These are phyloP conservation scores for Monosporozyma unispora DNA, from an alignment of 805 yeast species.

Conservation along the genomic window DNA sequence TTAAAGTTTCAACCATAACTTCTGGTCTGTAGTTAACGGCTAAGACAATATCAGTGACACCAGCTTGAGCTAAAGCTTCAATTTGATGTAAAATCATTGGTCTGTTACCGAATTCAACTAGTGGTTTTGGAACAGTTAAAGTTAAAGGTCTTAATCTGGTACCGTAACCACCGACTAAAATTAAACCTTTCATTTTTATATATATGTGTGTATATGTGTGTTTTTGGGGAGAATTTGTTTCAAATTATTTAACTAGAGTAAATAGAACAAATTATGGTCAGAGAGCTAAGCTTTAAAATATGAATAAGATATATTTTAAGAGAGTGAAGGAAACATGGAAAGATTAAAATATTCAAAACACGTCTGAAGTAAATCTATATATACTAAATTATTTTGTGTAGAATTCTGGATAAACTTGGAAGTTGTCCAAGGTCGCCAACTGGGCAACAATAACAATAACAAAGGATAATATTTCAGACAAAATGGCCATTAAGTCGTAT, in stretches of 20 bases:
- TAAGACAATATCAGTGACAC: slow-evolving; percentile 95
- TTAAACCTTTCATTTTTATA: slow-evolving; percentile 83
- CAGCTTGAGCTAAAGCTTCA: slow-evolving; percentile 95
- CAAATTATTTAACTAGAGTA: not conserved
- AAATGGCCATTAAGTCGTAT: not conserved
- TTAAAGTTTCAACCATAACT: slow-evolving; percentile 91
- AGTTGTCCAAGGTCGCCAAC: not conserved
- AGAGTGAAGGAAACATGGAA: not conserved
- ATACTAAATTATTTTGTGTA: not conserved
- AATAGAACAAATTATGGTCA: slow-evolving; percentile 9
- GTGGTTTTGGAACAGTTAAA: slow-evolving; percentile 88
- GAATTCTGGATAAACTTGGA: too few relatives aligned
- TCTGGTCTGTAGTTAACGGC: slow-evolving; percentile 99
- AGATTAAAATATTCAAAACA: not conserved
- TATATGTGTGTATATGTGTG: not conserved
- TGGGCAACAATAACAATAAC: not conserved
- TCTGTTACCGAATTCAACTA: slow-evolving; percentile 96
- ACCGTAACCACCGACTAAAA: slow-evolving; percentile 99
- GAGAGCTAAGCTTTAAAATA: slow-evolving; percentile 7
- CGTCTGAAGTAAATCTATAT: slow-evolving; percentile 1
- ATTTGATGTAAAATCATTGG: slow-evolving; percentile 99
- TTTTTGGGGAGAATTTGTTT: not conserved
- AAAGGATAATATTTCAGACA: not conserved
- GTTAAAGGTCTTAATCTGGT: slow-evolving; percentile 99
- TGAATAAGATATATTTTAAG: slow-evolving; percentile 1